Conservation (phyloP, 2,329 filamentous ascomycete genomes). For the Aspergillus ruber region DNA sequence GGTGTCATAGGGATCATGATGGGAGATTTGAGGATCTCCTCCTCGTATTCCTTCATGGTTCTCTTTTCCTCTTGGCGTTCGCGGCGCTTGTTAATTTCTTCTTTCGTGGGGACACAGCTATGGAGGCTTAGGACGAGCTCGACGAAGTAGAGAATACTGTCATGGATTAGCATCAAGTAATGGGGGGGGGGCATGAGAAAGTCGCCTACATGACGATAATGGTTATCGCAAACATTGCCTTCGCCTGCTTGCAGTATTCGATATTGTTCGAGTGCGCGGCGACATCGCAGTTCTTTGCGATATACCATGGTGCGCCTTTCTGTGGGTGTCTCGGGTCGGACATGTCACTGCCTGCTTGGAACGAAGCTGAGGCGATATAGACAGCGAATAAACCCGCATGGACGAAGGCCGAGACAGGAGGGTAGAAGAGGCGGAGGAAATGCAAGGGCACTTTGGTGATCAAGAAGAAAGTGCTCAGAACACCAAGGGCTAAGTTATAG, state of each 20-base stretch:
- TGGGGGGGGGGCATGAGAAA: neutral
- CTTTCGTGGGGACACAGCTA: constrained; percentile 40
- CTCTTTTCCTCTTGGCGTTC: constrained; percentile 31
- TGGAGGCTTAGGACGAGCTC: constrained; percentile 44
- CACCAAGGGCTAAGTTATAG: constrained; percentile 56
- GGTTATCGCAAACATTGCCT: constrained; percentile 51
- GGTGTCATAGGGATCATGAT: constrained; percentile 27
- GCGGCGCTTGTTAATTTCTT: constrained; percentile 28
- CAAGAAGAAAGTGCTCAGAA: constrained; percentile 56
- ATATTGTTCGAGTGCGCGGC: constrained; percentile 41
- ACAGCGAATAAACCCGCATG: constrained; percentile 47
- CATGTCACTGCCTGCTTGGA: constrained; percentile 53
- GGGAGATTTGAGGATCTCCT: constrained; percentile 36
- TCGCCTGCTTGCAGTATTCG: constrained; percentile 55
- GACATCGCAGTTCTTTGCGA: constrained; percentile 55
- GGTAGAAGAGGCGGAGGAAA: constrained; percentile 51
- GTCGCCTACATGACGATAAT: constrained; percentile 50
- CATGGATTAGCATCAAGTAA: neutral
- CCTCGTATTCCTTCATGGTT: constrained; percentile 36
- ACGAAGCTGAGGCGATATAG: constrained; percentile 50
- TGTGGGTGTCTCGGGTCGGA: constrained; percentile 51
- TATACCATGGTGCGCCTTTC: constrained; percentile 56
- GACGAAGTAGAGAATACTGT: constrained; percentile 45
- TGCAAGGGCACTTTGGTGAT: constrained; percentile 53
- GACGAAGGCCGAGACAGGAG: constrained; percentile 48